Evolutionary conservation across 225 moss, liverwort and hornwort species (phyloP).

Genomic region (Lunularia cruciata): DNA sequence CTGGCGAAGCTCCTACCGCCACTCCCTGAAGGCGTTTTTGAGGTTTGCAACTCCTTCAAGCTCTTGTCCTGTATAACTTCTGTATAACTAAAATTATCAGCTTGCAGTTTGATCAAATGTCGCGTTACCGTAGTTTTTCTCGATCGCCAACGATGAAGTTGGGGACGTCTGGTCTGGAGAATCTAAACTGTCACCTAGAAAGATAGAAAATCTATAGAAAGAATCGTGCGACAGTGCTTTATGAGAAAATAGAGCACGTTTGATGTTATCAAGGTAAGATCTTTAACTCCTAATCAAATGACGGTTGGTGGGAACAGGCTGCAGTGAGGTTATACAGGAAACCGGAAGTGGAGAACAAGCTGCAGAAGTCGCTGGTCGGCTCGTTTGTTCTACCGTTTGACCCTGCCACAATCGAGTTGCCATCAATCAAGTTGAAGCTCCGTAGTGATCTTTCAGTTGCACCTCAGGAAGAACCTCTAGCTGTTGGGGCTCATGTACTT

Average conservation of each 20-base stretch:
- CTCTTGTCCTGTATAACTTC: background rate
- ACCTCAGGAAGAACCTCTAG: background rate
- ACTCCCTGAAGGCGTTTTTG: slow-evolving; percentile 32
- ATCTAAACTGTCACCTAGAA: too few relatives aligned
- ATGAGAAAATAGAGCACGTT: too few relatives aligned
- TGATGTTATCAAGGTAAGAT: too few relatives aligned
- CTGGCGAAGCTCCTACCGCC: slow-evolving; percentile 39
- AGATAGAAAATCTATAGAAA: too few relatives aligned
- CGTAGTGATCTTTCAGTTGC: slow-evolving; percentile 5
- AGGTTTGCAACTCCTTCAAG: slow-evolving; percentile 26
- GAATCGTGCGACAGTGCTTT: too few relatives aligned
- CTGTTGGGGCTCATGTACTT: background rate
- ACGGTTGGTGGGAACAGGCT: slow-evolving; percentile 30
- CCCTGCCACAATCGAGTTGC: slow-evolving; percentile 37
- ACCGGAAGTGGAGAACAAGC: slow-evolving; percentile 33
- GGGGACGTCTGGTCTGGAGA: too few relatives aligned
- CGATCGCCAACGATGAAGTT: too few relatives aligned
- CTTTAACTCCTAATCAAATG: too few relatives aligned
- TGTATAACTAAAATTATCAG: background rate
- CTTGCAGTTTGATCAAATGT: too few relatives aligned
- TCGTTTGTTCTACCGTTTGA: slow-evolving; percentile 45
- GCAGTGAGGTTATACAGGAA: slow-evolving; percentile 38
- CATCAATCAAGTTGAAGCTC: slow-evolving; percentile 29
- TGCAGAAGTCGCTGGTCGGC: slow-evolving; percentile 38
- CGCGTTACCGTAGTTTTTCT: too few relatives aligned